phyloP scores from a whole-genome alignment of 2,329 filamentous ascomycete species.

The Dactylellina haptotyla region DNA sequence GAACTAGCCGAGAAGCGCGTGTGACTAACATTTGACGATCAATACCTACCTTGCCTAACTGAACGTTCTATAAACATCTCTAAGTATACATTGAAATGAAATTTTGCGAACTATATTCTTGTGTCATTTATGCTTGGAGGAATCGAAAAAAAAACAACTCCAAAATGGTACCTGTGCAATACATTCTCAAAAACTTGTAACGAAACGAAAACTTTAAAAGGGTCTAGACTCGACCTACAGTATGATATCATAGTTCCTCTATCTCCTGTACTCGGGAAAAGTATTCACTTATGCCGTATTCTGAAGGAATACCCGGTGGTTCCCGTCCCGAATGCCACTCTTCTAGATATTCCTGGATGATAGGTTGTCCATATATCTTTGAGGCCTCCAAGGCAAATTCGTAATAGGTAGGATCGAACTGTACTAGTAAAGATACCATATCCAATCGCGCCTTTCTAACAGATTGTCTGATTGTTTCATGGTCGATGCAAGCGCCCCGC shows the following conservation, averaged over 20 bases:
- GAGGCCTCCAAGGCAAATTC: not conserved
- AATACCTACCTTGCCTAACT: no score
- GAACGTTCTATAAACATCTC: not conserved
- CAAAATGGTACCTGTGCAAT: no score
- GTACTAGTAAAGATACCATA: constrained; percentile 37
- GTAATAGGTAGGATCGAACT: constrained; percentile 2
- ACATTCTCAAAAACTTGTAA: no score
- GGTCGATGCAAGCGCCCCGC: not conserved
- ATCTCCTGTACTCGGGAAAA: not conserved
- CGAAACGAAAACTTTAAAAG: no score
- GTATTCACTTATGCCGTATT: not conserved
- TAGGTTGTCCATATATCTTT: not conserved
- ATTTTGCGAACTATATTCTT: no score
- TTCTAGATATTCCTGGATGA: constrained; percentile 22
- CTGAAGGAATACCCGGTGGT: not conserved
- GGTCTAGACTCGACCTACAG: no score
- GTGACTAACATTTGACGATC: no score
- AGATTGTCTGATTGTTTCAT: not conserved
- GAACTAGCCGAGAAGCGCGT: no score
- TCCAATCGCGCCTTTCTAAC: constrained; percentile 14
- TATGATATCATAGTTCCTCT: not conserved
- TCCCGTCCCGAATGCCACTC: not conserved
- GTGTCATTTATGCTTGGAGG: no score
- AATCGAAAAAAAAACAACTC: not conserved
- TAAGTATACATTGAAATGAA: no score